Conservation (phyloP, 352 stramenopile genomes). For the Sclerospora graminicola region DNA sequence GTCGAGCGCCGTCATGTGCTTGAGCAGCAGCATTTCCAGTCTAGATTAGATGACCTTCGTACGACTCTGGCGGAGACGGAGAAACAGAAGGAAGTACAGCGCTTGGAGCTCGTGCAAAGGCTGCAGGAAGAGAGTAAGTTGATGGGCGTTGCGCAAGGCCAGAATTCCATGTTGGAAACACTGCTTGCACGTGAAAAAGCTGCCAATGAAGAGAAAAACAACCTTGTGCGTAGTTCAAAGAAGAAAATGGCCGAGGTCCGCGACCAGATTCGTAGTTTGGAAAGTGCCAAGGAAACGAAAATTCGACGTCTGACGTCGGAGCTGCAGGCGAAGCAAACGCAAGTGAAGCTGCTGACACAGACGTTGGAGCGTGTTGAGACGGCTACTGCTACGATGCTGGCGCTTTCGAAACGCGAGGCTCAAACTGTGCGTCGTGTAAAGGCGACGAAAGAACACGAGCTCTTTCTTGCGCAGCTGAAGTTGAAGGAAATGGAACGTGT, state of each 20-base stretch:
- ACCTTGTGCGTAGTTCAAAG: constrained; percentile 36
- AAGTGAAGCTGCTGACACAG: constrained; percentile 44
- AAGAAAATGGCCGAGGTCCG: constrained; percentile 48
- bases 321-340: constrained; percentile 46
- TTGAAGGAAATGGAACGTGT: constrained; percentile 54
- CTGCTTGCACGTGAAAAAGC: constrained; percentile 49
- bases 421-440: constrained; percentile 38
- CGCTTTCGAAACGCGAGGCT: constrained; percentile 39
- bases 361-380: constrained; percentile 48
- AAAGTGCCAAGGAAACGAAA: constrained; percentile 50
- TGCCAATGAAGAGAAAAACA: constrained; percentile 45
- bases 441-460: constrained; percentile 53
- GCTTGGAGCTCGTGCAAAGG: constrained; percentile 38
- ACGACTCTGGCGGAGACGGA: constrained; percentile 31
- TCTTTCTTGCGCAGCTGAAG: constrained; percentile 47
- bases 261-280: constrained; percentile 42
- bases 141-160: constrained; percentile 53
- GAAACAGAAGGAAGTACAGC: constrained; percentile 37
- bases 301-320: constrained; percentile 42
- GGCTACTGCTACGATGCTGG: constrained; percentile 29
- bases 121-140: constrained; percentile 52
- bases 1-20: constrained; percentile 35
- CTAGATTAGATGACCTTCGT: constrained; percentile 35
- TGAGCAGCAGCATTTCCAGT: constrained; percentile 42
- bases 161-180: constrained; percentile 45